Evolutionary conservation across 1,284 basidiomycete species (phyloP), one percentile per base, ranked within the genome.

Genomic region (Bjerkandera adusta): DNA sequence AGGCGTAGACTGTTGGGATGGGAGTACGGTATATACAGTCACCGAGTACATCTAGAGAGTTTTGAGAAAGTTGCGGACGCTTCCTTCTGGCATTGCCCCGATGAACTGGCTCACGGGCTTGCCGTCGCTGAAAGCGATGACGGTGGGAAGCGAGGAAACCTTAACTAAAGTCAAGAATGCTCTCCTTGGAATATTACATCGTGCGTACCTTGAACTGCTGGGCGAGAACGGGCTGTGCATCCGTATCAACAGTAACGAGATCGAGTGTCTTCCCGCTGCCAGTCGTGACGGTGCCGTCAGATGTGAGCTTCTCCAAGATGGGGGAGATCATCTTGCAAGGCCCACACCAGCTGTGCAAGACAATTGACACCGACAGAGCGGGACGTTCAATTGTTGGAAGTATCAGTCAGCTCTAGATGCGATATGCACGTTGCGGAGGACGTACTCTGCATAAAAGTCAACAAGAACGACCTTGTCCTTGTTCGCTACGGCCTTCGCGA

Each of bases 361-460:
- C n/a, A 38, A 27, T 24, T 34, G 25, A 32, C 25, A n/a, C 20
- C 11, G 22, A n/a, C 25, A 35, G 13, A 22, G 29, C n/a, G n/a
- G n/a, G n/a, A n/a, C n/a, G n/a, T n/a, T 29, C 24, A 24, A 33
- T 15, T 32, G 18, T 41, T 8, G 21, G n/a, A 13, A 13, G 35
- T 12, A 16, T n/a, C n/a, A n/a, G n/a, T n/a, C n/a, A n/a, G n/a
- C n/a, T 13, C 35, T 16, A 24, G 15, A 20, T 22, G 16, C 21
- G 13, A 15, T 16, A n/a, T n/a, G n/a, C n/a, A n/a, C n/a, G n/a
- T n/a, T n/a, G n/a, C n/a, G n/a, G n/a, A n/a, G n/a, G 20, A 72
- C 81, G 36, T 56, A 87, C 86, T 86, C 77, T 38, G 86, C 87
- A 57, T 87, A 84, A 55, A 89, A 89, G 56, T 89, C 86, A 11